Percentiles rank a stretch among this genome's conserved stretches.
Conservation (phyloP, 352 stramenopile genomes). For the Pythium aristosporum region DNA sequence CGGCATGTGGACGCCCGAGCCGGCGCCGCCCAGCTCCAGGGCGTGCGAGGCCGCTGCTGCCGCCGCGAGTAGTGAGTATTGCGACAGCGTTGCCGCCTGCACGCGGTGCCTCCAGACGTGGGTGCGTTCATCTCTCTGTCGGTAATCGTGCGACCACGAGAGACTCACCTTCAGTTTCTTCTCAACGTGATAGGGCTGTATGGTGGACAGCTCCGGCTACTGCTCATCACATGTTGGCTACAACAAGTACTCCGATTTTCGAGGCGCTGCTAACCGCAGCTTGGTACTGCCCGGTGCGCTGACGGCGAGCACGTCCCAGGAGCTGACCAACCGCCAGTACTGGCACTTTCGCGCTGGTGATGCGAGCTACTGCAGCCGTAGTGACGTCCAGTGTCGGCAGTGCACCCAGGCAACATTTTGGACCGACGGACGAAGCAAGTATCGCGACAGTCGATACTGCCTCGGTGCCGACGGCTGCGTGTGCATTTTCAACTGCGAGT, state of each 20-base stretch:
- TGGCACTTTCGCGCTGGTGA: background rate
- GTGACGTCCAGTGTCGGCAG: background rate
- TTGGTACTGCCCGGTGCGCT: background rate
- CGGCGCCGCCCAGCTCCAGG: background rate
- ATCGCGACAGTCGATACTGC: constrained; percentile 3
- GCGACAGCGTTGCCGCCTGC: background rate
- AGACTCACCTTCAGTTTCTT: no score
- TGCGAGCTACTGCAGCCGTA: background rate
- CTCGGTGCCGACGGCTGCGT: background rate
- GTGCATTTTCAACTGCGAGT: background rate
- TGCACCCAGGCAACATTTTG: background rate
- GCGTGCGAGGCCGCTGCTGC: background rate
- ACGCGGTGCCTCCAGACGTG: background rate
- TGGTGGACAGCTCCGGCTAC: background rate
- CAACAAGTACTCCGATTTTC: background rate
- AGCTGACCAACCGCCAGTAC: background rate
- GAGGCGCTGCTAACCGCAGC: background rate
- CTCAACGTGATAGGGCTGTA: background rate
- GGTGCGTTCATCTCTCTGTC: no score
- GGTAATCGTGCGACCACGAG: no score
- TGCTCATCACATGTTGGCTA: background rate
- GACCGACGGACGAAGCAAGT: background rate
- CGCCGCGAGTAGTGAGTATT: background rate
- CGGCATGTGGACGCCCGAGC: background rate
- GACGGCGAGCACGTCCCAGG: background rate